Base-by-base conservation (phyloP, 805 yeast species). In the Suhomyces prunicola region DNA sequence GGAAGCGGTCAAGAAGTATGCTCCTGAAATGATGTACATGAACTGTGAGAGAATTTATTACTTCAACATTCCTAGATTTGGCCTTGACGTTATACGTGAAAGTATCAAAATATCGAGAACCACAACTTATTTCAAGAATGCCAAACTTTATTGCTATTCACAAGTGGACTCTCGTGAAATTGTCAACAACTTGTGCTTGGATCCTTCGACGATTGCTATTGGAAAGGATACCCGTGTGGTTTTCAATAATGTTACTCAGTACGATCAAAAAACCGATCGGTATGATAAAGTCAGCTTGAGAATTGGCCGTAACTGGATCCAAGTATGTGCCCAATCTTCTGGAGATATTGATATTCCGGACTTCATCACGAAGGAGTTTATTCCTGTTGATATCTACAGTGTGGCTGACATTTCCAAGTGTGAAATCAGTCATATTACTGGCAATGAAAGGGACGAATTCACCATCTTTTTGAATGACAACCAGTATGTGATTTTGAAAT, bases 221-320 rank as follows among this genome's bases (percentile, higher is more conserved):
- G 61, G 68, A 5, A 64, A 67, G 26, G 79, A 75, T 50, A 71
- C 70, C 10, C 62, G 73, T 49, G 73, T 73, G 5, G 65, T 64
- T 10, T 75, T 72, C 59, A 60, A 60, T 22, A 58, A 69, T 47
- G 73, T 64, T 26, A 76, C 80, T 6, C 58, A 83, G 8, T 86
- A 74, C 62, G 82, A 84, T 52, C 70, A 70, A 4, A 70, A 68
- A 1, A 70, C 73, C 15, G 77, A 78, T n/a, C 70, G 80, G 33
- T 83, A 81, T 57, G 71, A 79, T 17, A 86, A 89, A 1, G 86
- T 86, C 3, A 78, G 82, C 0, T 54, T 90, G 54, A 84, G 82
- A 59, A 78, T 90, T 50, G 96, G 96, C 6, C 79, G 87, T 52
- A 83, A 82, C 59, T 86, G 75, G 69, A 62, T 89, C 44, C 92